These are phyloP conservation scores for Didymellaceae sp. DNA, from an alignment of 2,329 filamentous ascomycete genomes.

Conservation along the genomic window DNA sequence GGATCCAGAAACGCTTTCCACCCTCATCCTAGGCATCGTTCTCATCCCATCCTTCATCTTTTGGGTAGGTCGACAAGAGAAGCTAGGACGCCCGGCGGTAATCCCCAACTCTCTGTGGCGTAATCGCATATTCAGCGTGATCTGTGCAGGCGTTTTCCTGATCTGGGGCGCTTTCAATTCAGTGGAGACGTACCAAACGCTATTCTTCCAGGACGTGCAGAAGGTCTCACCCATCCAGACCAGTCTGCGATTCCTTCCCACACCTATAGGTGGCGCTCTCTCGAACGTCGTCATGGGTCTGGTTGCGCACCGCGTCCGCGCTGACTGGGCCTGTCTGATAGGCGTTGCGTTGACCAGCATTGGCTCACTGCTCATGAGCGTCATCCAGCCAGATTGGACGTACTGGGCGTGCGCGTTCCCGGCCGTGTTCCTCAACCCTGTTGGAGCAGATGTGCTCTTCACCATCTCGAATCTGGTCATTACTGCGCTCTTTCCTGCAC, in stretches of 20 bases:
- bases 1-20: constrained; percentile 53
- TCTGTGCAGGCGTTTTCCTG: constrained; percentile 57
- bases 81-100: constrained; percentile 57
- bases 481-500: constrained; percentile 49
- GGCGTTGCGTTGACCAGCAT: constrained; percentile 34
- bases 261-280: constrained; percentile 48
- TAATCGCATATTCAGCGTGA: constrained; percentile 62
- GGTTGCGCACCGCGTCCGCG: constrained; percentile 54
- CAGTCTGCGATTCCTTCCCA: constrained; percentile 53
- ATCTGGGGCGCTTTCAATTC: constrained; percentile 47
- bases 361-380: constrained; percentile 55
- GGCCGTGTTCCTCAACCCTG: constrained; percentile 52
- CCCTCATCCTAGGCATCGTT: constrained; percentile 54
- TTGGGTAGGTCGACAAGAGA: constrained; percentile 62
- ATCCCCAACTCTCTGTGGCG: constrained; percentile 69
- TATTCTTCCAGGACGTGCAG: constrained; percentile 54
- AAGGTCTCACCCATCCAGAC: constrained; percentile 43
- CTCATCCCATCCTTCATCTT: constrained; percentile 58
- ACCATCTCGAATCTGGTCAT: constrained; percentile 54
- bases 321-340: constrained; percentile 52
- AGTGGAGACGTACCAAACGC: constrained; percentile 50
- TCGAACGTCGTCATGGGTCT: constrained; percentile 56
- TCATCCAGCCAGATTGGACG: constrained; percentile 53
- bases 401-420: constrained; percentile 58
- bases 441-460: constrained; percentile 54